Evolutionary conservation across 805 yeast genomes (phyloP), one percentile per base, ranked within the genome.

Genomic region (Yarrowia sp.): DNA sequence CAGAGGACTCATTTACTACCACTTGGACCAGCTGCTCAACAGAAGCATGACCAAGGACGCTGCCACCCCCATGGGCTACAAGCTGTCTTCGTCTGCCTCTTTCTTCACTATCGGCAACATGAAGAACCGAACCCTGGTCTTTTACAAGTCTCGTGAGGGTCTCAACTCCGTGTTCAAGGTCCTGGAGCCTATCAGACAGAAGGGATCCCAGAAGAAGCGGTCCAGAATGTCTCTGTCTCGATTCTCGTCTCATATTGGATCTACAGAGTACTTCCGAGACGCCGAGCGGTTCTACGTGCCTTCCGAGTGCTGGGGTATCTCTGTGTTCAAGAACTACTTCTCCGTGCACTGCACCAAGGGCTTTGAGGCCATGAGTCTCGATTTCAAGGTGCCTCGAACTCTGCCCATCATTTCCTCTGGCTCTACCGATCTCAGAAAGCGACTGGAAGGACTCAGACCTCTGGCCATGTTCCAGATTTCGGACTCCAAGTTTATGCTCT

Each of bases 61-160:
- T 8, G 24, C 53, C 34, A 47, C 65, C 67, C 24, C 79, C 19
- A 50, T 84, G 24, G 87, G 90, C 15, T 87, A 86, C 73, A 82
- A 75, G 19, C 68, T 79, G 13, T 76, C 76, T n/a, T 72, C 55
- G 0, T 46, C 66, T 2, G 66, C 66, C 8, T 61, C 66, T 1
- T 87, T 84, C 70, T 92, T 90, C 77, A 84, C 83, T 58, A 79
- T 89, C 69, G 97, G 95, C 0, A 84, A 81, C 38, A 91, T 92
- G 74, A 82, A 86, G 68, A 86, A 85, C 76, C 81, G 85, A 70
- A 85, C 81, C 49, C 81, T 85, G 82, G 76, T 87, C 68, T 85
- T 83, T 73, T 84, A 82, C 76, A 85, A 86, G 77, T 85, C 84
- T 73, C 82, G 79, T 77, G 86, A 81, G 76, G 82, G 79, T 66